phyloP scores from a whole-genome alignment of 805 yeast species.

The Lipomyces japonicus region DNA sequence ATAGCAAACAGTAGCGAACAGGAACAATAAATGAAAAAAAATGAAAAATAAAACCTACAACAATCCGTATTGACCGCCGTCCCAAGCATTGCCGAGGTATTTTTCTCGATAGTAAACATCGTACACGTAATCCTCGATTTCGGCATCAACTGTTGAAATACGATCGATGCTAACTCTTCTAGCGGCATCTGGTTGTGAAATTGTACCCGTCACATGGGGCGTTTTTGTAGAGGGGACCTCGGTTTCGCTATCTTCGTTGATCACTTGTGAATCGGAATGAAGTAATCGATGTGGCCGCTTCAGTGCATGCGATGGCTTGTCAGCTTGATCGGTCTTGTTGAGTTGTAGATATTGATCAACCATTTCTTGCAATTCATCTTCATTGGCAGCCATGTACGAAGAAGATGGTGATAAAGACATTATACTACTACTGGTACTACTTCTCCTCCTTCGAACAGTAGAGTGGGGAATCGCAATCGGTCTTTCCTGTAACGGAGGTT shows the following conservation, averaged over 20 bases:
- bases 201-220: conserved; percentile 8
- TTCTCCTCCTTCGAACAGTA: neutral
- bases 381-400: conserved; percentile 19
- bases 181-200: conserved; percentile 1
- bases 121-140: conserved; percentile 73
- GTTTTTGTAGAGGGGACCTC: conserved; percentile 8
- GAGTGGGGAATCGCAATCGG: conserved; percentile 9
- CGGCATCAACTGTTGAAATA: conserved; percentile 28
- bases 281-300: conserved; percentile 14
- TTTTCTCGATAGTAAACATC: conserved; percentile 76
- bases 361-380: conserved; percentile 27
- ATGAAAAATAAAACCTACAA: conserved; percentile 21
- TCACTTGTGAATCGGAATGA: neutral
- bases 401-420: conserved; percentile 22
- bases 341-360: conserved; percentile 25
- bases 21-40: too few relatives aligned
- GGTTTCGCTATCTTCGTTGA: conserved; percentile 4
- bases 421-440: conserved; percentile 9
- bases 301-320: conserved; percentile 3
- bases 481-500: too few relatives aligned
- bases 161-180: conserved; percentile 7
- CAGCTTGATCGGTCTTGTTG: conserved; percentile 6
- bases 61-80: conserved; percentile 28
- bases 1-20: too few relatives aligned
- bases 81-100: conserved; percentile 34